Evolutionary conservation across 2,329 filamentous ascomycete genomes (phyloP).

Genomic region (Fusarium dlaminii): DNA sequence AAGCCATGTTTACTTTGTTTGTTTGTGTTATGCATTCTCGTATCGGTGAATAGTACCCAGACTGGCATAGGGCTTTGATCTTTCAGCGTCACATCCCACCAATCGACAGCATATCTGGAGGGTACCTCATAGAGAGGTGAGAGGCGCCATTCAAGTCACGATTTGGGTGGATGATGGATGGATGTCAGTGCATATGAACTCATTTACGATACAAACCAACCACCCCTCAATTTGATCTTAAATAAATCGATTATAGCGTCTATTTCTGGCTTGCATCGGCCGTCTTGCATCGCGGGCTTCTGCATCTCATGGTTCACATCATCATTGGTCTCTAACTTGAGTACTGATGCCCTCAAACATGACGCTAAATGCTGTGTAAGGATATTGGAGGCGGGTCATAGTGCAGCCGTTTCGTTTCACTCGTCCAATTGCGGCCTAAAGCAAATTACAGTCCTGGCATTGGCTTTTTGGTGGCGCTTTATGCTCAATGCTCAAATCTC

Average conservation of each 20-base stretch:
- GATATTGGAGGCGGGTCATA: conserved; percentile 24
- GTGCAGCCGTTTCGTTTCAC: conserved; percentile 42
- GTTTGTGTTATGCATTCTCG: not conserved
- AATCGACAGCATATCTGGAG: conserved; percentile 14
- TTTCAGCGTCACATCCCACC: conserved; percentile 22
- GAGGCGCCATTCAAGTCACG: conserved; percentile 25
- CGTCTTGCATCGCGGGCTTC: conserved; percentile 11
- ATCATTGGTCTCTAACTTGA: not conserved
- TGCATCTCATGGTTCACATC: conserved; percentile 3
- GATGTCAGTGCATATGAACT: conserved; percentile 48
- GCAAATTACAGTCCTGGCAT: conserved; percentile 36
- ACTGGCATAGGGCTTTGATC: not conserved
- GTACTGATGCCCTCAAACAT: not conserved
- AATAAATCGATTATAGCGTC: not conserved
- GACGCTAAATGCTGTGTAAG: conserved; percentile 11
- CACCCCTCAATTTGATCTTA: not conserved
- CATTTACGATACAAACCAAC: not conserved
- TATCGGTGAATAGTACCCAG: conserved; percentile 5
- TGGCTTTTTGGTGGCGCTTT: conserved; percentile 19
- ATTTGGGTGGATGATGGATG: conserved; percentile 7
- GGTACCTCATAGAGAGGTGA: not conserved
- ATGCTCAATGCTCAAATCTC: conserved; percentile 22
- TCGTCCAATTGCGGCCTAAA: conserved; percentile 31
- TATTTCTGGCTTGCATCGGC: conserved; percentile 11
- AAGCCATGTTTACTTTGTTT: not conserved